Evolutionary conservation across 2,329 filamentous ascomycete genomes (phyloP).

Genomic region (Microsporum audouinii): DNA sequence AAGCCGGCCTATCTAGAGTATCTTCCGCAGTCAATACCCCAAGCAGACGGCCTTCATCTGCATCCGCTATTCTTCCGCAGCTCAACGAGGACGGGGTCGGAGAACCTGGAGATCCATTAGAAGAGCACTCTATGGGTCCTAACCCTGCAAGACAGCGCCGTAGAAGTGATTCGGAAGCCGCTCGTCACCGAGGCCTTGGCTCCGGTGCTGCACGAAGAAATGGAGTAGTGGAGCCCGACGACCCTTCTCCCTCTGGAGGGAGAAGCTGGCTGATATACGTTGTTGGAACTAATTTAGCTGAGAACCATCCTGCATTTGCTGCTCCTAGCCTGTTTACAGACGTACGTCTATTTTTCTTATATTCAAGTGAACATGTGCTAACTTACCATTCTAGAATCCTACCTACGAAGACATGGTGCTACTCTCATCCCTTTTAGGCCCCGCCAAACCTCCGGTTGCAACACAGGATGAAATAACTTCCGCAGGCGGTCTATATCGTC

Average conservation of each 20-base stretch:
- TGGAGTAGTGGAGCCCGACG: slow-evolving; percentile 52
- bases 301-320: slow-evolving; percentile 58
- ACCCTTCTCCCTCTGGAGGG: slow-evolving; percentile 38
- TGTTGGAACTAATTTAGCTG: slow-evolving; percentile 56
- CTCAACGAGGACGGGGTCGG: slow-evolving; percentile 29
- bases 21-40: slow-evolving; percentile 44
- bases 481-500: slow-evolving; percentile 49
- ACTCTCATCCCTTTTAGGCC: slow-evolving; percentile 54
- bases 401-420: slow-evolving; percentile 64
- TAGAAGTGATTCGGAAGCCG: slow-evolving; percentile 49
- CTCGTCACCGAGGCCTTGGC: slow-evolving; percentile 45
- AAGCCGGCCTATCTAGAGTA: slow-evolving; percentile 44
- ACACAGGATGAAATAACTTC: slow-evolving; percentile 52
- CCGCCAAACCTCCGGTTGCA: slow-evolving; percentile 57
- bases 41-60: slow-evolving; percentile 36
- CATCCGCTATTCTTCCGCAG: slow-evolving; percentile 35
- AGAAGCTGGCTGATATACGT: slow-evolving; percentile 64
- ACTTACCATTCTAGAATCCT: slow-evolving; percentile 36
- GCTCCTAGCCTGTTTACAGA: slow-evolving; percentile 60
- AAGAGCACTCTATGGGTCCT: slow-evolving; percentile 30
- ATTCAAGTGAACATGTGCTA: background rate
- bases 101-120: slow-evolving; percentile 29
- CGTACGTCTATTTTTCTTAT: slow-evolving; percentile 31
- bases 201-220: slow-evolving; percentile 52
- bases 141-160: slow-evolving; percentile 42